phyloP scores from a whole-genome alignment of 1,139 yeast genomes.

The Candida tunisiensis region DNA sequence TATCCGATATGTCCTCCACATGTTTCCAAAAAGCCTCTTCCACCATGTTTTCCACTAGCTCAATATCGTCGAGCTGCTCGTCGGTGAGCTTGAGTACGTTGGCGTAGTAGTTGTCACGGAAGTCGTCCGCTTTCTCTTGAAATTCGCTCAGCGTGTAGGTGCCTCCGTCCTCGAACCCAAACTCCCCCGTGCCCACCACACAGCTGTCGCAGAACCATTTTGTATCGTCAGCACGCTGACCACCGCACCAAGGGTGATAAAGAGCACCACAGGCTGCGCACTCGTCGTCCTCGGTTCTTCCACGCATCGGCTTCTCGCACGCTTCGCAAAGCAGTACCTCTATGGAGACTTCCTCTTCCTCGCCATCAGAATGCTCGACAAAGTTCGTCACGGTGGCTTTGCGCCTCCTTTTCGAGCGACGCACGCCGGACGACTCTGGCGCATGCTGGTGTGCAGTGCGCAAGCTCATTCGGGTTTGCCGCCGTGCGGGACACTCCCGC shows the following conservation, averaged over 20 bases:
- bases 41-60: slow-evolving; percentile 9
- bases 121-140: slow-evolving; percentile 36
- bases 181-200: slow-evolving; percentile 72
- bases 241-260: too few relatives aligned
- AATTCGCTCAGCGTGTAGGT: slow-evolving; percentile 47
- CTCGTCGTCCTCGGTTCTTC: too few relatives aligned
- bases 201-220: slow-evolving; percentile 76
- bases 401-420: too few relatives aligned
- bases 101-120: slow-evolving; percentile 27
- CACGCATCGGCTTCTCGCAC: too few relatives aligned
- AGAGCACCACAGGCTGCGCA: too few relatives aligned
- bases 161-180: slow-evolving; percentile 70
- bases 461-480: too few relatives aligned
- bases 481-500: too few relatives aligned
- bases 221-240: neutral
- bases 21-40: slow-evolving; percentile 22
- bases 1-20: slow-evolving; percentile 20
- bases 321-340: too few relatives aligned
- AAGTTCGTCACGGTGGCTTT: neutral
- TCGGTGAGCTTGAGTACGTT: slow-evolving; percentile 25
- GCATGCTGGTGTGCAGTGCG: too few relatives aligned
- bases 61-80: slow-evolving; percentile 4
- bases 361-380: slow-evolving; percentile 1
- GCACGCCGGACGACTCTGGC: too few relatives aligned
- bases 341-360: too few relatives aligned